Base-by-base conservation (phyloP, 139 green algal genomes). In the Picochlorum costavermella region DNA sequence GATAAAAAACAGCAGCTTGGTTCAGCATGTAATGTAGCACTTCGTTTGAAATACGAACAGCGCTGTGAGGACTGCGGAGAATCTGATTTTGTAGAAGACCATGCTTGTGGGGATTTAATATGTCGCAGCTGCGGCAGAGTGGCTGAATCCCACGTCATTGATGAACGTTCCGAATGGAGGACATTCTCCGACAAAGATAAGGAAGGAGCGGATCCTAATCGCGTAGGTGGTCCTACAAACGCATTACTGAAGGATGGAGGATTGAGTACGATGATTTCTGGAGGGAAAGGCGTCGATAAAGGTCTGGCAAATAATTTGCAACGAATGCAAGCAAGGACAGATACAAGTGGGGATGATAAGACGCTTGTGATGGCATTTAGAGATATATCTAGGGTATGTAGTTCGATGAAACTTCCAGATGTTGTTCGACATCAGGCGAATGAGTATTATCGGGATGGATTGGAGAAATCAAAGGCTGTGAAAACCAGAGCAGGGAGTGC, bases 101-200 rank as follows among this genome's bases (percentile, higher is more conserved):
- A 83, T 50, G 65, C 83, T 3, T 60, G 74, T 30, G 87, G 87
- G 0, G 87, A 95, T 59, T 63, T 94, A 4, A 77, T 92, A 11
- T 95, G 87, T 74, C 80, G 67, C 82, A 74, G 62, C 28, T 97
- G 91, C 63, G 91, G 89, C 2, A 70, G 94, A 5, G 90, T 97
- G 10, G 77, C 83, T 3, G 91, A 97, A 61, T 77, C 85, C 0
- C 88, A 91, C 56, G 69, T 81, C 17, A 96, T 97, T 33, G 91
- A 97, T 60, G 91, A 97, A 74, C 77, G 83, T 4, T 95, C 87
- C 0, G 91, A 97, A 75, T 97, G 91, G 91, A 76, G 91, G n/a
- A 96, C 91, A 0, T 97, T 97, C 68, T 75, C 76, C n/a, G 90
- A 97, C 66, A 91, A 92, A 79, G 88, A 94, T 65, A 90, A 89